Percentiles rank a stretch among this genome's conserved stretches.
These are phyloP conservation scores for Peronospora tabacina DNA, from an alignment of 352 stramenopile species.

Conservation along the genomic window DNA sequence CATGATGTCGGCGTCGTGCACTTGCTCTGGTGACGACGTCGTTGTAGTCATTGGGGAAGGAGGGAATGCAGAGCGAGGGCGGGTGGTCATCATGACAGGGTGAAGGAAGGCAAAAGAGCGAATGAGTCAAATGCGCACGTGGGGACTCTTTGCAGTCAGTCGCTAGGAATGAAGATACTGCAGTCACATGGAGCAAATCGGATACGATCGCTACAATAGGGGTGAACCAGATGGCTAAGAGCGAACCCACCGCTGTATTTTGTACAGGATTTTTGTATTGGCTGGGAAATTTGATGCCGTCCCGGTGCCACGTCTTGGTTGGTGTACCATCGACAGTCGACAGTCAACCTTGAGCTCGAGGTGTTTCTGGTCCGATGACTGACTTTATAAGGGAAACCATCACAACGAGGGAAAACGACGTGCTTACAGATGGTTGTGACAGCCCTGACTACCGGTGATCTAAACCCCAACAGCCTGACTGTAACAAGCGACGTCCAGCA, in stretches of 20 bases:
- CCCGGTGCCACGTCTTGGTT: background rate
- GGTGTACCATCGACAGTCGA: too few species aligned
- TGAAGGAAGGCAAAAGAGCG: slow-evolving; percentile 13
- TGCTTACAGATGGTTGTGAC: too few species aligned
- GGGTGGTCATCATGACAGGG: background rate
- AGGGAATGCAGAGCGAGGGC: background rate
- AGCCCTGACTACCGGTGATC: too few species aligned
- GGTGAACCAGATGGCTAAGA: slow-evolving; percentile 15
- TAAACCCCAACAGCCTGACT: too few species aligned
- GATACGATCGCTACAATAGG: slow-evolving; percentile 18
- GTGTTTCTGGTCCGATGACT: too few species aligned
- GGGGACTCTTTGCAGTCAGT: background rate
- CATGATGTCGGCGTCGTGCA: slow-evolving; percentile 20
- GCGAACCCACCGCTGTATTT: background rate
- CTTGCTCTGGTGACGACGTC: slow-evolving; percentile 1
- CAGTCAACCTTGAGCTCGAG: too few species aligned
- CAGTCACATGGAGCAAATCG: slow-evolving; percentile 15
- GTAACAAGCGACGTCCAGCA: too few species aligned
- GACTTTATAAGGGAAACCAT: too few species aligned
- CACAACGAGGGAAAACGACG: too few species aligned
- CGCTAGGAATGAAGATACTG: slow-evolving; percentile 15
- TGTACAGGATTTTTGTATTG: background rate
- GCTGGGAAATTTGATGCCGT: slow-evolving; percentile 4
- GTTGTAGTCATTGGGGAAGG: background rate
- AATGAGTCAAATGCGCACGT: slow-evolving; percentile 9